Evolutionary conservation across 192 early-diverging fungal genomes (phyloP).

Genomic region (Podila clonocystis): DNA sequence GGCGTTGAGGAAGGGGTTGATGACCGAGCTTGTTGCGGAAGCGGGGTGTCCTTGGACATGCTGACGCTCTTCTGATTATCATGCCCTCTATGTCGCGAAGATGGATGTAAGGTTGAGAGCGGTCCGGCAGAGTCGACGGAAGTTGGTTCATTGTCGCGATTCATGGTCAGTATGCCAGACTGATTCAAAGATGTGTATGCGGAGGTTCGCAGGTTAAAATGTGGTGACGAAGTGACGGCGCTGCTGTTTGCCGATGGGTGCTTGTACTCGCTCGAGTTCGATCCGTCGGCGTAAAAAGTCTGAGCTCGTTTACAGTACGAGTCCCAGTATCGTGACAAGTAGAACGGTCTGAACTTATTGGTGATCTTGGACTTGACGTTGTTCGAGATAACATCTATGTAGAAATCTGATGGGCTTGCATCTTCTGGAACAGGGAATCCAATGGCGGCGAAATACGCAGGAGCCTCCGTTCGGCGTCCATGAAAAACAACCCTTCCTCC

Average conservation of each 20-base stretch:
- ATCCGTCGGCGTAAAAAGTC: slow-evolving; percentile 13
- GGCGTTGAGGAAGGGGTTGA: slow-evolving; percentile 13
- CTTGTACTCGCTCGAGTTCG: slow-evolving; percentile 7
- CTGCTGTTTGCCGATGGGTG: slow-evolving; percentile 49
- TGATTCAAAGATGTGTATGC: slow-evolving; percentile 14
- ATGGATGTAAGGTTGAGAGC: no score
- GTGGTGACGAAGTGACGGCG: not conserved
- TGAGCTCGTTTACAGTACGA: slow-evolving; percentile 44
- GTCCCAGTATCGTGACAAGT: slow-evolving; percentile 61
- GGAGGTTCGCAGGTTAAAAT: slow-evolving; percentile 14
- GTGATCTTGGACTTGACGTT: slow-evolving; percentile 53
- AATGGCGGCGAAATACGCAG: slow-evolving; percentile 60
- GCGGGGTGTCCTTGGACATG: not conserved
- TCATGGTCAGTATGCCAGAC: not conserved
- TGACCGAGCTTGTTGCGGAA: not conserved
- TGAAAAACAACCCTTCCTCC: slow-evolving; percentile 71
- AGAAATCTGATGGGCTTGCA: slow-evolving; percentile 65
- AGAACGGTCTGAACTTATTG: slow-evolving; percentile 48
- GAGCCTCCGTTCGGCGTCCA: slow-evolving; percentile 61
- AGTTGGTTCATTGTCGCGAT: no score
- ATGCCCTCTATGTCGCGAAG: not conserved
- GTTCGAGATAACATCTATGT: slow-evolving; percentile 73
- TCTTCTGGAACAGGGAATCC: slow-evolving; percentile 55
- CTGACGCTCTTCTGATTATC: slow-evolving; percentile 20
- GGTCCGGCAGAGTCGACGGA: no score